phyloP scores from a whole-genome alignment of 139 green algal genomes.

The Raphidocelis subcapitata region DNA sequence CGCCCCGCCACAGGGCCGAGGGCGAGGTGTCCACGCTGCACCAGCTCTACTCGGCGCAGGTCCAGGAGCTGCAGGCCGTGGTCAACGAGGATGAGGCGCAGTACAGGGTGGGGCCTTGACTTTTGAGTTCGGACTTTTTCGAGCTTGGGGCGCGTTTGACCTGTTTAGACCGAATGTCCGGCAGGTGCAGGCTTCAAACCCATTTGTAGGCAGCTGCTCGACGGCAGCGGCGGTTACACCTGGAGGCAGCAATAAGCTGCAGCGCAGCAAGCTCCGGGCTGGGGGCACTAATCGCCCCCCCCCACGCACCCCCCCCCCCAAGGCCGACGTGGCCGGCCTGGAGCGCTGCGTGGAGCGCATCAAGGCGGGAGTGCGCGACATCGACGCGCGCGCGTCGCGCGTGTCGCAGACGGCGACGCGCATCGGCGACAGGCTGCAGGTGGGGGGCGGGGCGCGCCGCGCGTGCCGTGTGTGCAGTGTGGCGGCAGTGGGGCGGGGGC shows the following conservation, averaged over 20 bases:
- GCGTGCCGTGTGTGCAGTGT: too few relatives aligned
- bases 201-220: too few relatives aligned
- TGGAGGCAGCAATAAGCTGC: neutral
- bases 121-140: neutral
- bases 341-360: constrained; percentile 31
- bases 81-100: constrained; percentile 24
- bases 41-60: constrained; percentile 29
- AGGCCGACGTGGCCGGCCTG: constrained; percentile 35
- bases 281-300: neutral
- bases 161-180: neutral
- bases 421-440: constrained; percentile 47
- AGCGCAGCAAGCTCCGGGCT: neutral
- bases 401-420: constrained; percentile 50
- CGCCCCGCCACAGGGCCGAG: neutral
- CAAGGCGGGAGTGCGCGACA: constrained; percentile 38
- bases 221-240: neutral
- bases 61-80: constrained; percentile 27
- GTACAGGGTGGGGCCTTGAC: constrained; percentile 17
- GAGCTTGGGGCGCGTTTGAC: neutral
- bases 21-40: constrained; percentile 29
- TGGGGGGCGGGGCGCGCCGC: neutral
- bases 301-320: neutral
- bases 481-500: too few relatives aligned
- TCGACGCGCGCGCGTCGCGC: constrained; percentile 43
- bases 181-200: neutral